Conservation (phyloP, 1,284 basidiomycete genomes). For the Apiotrichum domesticum region DNA sequence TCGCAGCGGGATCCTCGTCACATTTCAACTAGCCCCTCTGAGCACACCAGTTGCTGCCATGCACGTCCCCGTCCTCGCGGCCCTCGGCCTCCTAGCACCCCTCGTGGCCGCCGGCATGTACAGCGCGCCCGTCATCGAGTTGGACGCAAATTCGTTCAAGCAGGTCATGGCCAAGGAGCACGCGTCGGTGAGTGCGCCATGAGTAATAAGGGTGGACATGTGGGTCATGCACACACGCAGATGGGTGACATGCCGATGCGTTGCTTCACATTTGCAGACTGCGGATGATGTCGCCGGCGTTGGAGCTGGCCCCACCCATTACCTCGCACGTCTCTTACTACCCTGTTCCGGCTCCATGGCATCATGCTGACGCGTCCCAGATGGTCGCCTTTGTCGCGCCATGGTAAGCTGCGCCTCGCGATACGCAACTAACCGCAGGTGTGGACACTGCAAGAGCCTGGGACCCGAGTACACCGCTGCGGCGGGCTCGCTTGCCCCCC, state of each 20-base stretch:
- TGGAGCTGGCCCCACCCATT: no score
- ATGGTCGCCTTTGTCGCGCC: conserved; percentile 84
- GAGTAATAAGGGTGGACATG: background rate
- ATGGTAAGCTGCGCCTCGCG: conserved; percentile 56
- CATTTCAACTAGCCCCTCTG: no score
- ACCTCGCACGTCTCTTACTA: no score
- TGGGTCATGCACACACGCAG: no score
- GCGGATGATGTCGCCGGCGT: no score
- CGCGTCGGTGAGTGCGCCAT: conserved; percentile 40
- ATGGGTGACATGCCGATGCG: background rate
- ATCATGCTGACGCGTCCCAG: conserved; percentile 20
- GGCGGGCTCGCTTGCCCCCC: conserved; percentile 67
- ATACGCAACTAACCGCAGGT: conserved; percentile 12
- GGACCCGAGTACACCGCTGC: conserved; percentile 80
- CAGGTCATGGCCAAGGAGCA: conserved; percentile 71
- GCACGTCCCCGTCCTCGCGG: conserved; percentile 11
- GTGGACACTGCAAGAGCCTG: conserved; percentile 74
- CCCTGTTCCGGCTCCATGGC: no score
- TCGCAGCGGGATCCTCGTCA: no score
- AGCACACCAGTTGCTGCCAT: background rate
- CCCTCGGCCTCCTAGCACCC: background rate
- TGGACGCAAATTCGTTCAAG: conserved; percentile 67
- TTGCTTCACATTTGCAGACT: no score
- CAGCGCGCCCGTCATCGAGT: conserved; percentile 64
- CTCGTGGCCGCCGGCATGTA: conserved; percentile 68